A percentile compares a stretch with the other conserved stretches of the same genome.
Conservation (phyloP, 1,139 yeast species). For the Yamadazyma membranifaciens region DNA sequence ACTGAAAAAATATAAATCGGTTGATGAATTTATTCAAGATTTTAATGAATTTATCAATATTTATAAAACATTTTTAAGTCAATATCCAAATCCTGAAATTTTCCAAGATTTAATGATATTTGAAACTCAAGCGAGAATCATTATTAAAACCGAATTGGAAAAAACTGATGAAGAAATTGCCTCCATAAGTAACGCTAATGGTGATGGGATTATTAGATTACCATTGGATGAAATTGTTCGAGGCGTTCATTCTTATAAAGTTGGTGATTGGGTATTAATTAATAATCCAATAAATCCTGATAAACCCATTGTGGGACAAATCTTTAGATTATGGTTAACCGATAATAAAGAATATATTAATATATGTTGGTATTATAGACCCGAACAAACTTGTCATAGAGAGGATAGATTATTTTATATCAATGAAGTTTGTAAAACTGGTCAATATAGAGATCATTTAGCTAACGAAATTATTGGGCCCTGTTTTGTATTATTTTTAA, state of each 20-base stretch:
- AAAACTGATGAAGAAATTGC: constrained; percentile 82
- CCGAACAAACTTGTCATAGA: constrained; percentile 96
- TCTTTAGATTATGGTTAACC: constrained; percentile 87
- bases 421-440: constrained; percentile 94
- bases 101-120: constrained; percentile 60
- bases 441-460: constrained; percentile 92
- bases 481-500: constrained; percentile 91
- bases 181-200: constrained; percentile 60
- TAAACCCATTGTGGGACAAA: constrained; percentile 91
- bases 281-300: constrained; percentile 83
- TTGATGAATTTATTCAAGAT: constrained; percentile 75
- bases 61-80: constrained; percentile 56
- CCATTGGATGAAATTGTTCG: constrained; percentile 77
- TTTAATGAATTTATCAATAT: constrained; percentile 73
- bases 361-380: constrained; percentile 97
- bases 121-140: constrained; percentile 58
- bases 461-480: constrained; percentile 89
- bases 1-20: constrained; percentile 75
- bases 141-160: constrained; percentile 68
- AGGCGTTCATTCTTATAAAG: constrained; percentile 69
- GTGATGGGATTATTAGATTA: constrained; percentile 56
- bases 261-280: constrained; percentile 94
- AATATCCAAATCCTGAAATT: constrained; percentile 54
- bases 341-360: constrained; percentile 88
- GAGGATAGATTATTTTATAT: constrained; percentile 85